A percentile compares a stretch with the other conserved stretches of the same genome.
These are phyloP conservation scores for Lophiotrema nucula DNA, from an alignment of 495 filamentous ascomycete species.

Conservation along the genomic window DNA sequence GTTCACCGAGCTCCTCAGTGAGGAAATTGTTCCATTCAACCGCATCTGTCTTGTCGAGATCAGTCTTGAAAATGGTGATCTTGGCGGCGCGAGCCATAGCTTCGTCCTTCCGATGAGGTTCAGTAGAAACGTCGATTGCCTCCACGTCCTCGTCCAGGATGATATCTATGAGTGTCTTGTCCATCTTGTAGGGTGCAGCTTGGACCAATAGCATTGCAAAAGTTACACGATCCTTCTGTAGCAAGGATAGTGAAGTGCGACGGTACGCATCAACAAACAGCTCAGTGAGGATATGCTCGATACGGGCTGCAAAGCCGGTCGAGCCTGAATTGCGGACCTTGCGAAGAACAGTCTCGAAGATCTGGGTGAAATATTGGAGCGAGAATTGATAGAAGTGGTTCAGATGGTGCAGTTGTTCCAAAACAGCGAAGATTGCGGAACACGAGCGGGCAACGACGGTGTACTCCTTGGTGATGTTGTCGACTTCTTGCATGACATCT, in stretches of 20 bases:
- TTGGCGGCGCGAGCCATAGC: slow-evolving; percentile 66
- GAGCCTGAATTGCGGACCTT: slow-evolving; percentile 73
- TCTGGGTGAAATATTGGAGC: slow-evolving; percentile 94
- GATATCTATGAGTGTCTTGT: slow-evolving; percentile 78
- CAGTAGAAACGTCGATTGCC: slow-evolving; percentile 74
- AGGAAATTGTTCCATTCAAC: slow-evolving; percentile 78
- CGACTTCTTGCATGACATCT: slow-evolving; percentile 96
- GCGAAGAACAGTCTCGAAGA: slow-evolving; percentile 90
- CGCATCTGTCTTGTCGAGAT: slow-evolving; percentile 58
- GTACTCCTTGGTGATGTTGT: slow-evolving; percentile 90
- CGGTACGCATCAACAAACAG: slow-evolving; percentile 91
- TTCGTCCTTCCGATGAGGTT: slow-evolving; percentile 62
- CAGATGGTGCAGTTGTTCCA: slow-evolving; percentile 95
- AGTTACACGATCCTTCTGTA: slow-evolving; percentile 92
- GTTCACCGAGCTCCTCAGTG: slow-evolving; percentile 82
- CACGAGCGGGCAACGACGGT: slow-evolving; percentile 88
- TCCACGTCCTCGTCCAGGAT: slow-evolving; percentile 77
- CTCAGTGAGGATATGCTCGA: slow-evolving; percentile 83
- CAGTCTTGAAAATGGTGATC: slow-evolving; percentile 71
- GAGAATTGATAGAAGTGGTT: slow-evolving; percentile 99
- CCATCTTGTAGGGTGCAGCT: slow-evolving; percentile 90
- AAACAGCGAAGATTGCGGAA: slow-evolving; percentile 92
- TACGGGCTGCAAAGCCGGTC: slow-evolving; percentile 70
- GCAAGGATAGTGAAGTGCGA: slow-evolving; percentile 83
- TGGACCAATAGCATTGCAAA: slow-evolving; percentile 95